Percentiles rank a stretch among this genome's conserved stretches.
phyloP scores from a whole-genome alignment of 2,329 filamentous ascomycete genomes.

The Penicillium digitatum region DNA sequence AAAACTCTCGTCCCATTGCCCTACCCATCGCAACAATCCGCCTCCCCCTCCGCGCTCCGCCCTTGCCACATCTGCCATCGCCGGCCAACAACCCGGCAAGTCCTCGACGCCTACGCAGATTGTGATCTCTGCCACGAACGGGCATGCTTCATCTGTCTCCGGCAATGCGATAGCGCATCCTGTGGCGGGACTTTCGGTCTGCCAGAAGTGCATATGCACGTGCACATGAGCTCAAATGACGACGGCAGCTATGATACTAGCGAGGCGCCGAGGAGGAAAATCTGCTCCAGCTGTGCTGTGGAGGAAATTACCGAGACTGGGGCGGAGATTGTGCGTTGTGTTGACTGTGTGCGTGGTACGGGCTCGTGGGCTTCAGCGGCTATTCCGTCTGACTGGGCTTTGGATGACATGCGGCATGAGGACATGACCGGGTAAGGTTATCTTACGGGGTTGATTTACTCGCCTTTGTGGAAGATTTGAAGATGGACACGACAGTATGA shows the following conservation, averaged over 20 bases:
- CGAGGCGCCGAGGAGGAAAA: conserved; percentile 24
- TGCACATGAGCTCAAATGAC: neutral
- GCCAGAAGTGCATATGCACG: neutral
- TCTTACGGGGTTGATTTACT: neutral
- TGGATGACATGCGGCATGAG: conserved; percentile 17
- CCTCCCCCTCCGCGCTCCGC: conserved; percentile 31
- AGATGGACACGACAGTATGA: neutral
- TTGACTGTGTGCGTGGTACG: conserved; percentile 34
- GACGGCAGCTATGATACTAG: neutral
- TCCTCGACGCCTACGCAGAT: conserved; percentile 42
- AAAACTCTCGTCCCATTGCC: conserved; percentile 27
- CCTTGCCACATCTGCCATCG: conserved; percentile 44
- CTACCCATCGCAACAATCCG: conserved; percentile 16
- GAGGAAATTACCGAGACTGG: conserved; percentile 39
- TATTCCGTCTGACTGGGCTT: conserved; percentile 13
- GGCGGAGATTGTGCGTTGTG: conserved; percentile 36
- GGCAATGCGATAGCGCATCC: conserved; percentile 35
- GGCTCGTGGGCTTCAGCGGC: conserved; percentile 12
- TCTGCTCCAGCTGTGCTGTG: conserved; percentile 41
- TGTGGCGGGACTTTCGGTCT: conserved; percentile 22
- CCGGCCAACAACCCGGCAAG: conserved; percentile 38
- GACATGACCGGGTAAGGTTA: conserved; percentile 5
- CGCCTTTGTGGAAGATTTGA: neutral
- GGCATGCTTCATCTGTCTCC: conserved; percentile 43
- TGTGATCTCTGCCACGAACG: conserved; percentile 39